Conservation (phyloP, 2,329 filamentous ascomycete species). For the Alternaria incomplexa region DNA sequence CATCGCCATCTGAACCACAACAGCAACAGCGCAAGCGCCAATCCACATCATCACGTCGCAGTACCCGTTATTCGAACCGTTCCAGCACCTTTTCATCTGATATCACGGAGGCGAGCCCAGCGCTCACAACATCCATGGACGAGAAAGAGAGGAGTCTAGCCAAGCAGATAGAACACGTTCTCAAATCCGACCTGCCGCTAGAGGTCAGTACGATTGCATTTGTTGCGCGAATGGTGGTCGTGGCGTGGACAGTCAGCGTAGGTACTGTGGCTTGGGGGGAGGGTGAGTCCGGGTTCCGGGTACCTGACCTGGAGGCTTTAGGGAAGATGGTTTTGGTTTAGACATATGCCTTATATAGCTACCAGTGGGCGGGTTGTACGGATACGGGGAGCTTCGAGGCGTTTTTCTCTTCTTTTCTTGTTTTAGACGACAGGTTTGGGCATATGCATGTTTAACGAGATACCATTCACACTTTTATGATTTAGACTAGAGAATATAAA, state of each 20-base stretch:
- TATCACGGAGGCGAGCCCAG: not conserved
- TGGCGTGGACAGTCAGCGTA: constrained; percentile 43
- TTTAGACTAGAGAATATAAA: not conserved
- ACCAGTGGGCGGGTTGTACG: not conserved
- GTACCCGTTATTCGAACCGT: constrained; percentile 10
- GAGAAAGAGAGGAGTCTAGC: constrained; percentile 22
- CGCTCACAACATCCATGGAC: not conserved
- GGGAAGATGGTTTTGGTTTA: constrained; percentile 17
- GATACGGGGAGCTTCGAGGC: not conserved
- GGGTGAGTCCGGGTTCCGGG: constrained; percentile 22
- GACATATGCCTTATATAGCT: too few species aligned
- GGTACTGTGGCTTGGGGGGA: constrained; percentile 32
- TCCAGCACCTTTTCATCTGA: not conserved
- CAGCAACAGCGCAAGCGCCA: constrained; percentile 4
- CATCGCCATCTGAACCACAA: not conserved
- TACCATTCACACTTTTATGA: not conserved
- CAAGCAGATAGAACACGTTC: constrained; percentile 28
- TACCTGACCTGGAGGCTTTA: constrained; percentile 10
- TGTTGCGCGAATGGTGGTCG: constrained; percentile 38
- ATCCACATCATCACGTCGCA: not conserved
- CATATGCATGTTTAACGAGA: not conserved
- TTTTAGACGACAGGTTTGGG: not conserved
- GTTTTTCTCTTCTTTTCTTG: not conserved
- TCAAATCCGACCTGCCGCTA: constrained; percentile 37
- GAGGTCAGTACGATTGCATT: constrained; percentile 28